Evolutionary conservation across 108 stramenopile species (phyloP).

Genomic region (Cyclotella cryptica): DNA sequence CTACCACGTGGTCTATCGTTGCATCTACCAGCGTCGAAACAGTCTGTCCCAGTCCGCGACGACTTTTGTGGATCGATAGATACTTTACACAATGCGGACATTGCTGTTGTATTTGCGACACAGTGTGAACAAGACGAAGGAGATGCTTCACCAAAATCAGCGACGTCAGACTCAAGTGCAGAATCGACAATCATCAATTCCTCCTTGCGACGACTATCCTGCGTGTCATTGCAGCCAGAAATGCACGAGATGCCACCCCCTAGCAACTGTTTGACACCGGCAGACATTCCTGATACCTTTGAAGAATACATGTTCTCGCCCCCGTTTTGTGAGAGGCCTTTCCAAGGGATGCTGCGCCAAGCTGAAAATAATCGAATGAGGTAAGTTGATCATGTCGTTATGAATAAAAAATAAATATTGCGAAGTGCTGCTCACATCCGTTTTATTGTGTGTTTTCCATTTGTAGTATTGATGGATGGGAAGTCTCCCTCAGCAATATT

Average conservation of each 20-base stretch:
- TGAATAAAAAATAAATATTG: not conserved
- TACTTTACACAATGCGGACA: conserved; percentile 59
- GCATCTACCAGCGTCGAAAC: conserved; percentile 63
- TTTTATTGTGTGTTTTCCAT: conserved; percentile 7
- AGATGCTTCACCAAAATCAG: conserved; percentile 6
- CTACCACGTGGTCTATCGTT: conserved; percentile 78
- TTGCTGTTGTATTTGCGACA: conserved; percentile 79
- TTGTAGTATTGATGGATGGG: conserved; percentile 77
- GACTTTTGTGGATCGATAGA: not conserved
- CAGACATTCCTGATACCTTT: conserved; percentile 68
- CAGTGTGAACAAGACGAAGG: conserved; percentile 2
- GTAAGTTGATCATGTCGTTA: not conserved
- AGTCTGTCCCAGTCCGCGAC: not conserved
- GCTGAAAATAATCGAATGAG: conserved; percentile 26
- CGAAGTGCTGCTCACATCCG: conserved; percentile 16
- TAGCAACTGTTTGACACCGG: conserved; percentile 21
- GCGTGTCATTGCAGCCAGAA: conserved; percentile 40
- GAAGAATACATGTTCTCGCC: conserved; percentile 78
- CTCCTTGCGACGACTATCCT: conserved; percentile 68
- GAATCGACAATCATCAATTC: conserved; percentile 40
- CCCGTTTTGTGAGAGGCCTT: conserved; percentile 55
- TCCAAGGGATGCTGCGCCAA: conserved; percentile 37
- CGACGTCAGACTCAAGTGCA: conserved; percentile 9
- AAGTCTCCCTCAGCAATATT: conserved; percentile 76
- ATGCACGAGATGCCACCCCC: conserved; percentile 17